Evolutionary conservation across 345 rosid genomes (phyloP), one percentile per base, ranked within the genome.

Genomic region (Bretschneidera sinensis): DNA sequence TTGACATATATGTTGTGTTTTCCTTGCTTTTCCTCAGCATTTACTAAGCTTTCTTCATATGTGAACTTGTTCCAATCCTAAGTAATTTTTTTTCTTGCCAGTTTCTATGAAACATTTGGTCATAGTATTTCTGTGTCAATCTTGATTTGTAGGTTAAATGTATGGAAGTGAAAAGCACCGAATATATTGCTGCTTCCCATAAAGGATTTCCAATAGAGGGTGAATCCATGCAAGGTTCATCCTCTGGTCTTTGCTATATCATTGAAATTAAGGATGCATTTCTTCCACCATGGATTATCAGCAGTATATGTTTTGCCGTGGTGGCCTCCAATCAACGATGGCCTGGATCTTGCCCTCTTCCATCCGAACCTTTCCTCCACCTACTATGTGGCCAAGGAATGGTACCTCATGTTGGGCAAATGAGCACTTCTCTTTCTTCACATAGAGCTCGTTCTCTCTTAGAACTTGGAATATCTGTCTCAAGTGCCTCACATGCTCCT

Each of bases 271-370:
- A 71, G 64, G 92, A 74, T 60, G 67, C 80, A 34, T 83, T 71
- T 76, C 71, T 94, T 68, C 95, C 97, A 0, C 85, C 97, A 2
- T 94, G 99, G 99, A 88, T 88, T 48, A 62, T 86, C 45, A 80
- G 82, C 80, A 83, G 78, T 47, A 45, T 94, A 31, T 88, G 96
- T 72, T 60, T 82, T 17, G 68, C 71, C 49, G 61, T 88, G 25
- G 73, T 71, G 43, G 79, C 89, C n/a, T n/a, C n/a, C n/a, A n/a
- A n/a, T n/a, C n/a, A n/a, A n/a, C n/a, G n/a, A n/a, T n/a, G n/a
- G n/a, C n/a, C n/a, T n/a, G n/a, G n/a, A n/a, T n/a, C n/a, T n/a
- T n/a, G n/a, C n/a, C n/a, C n/a, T n/a, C n/a, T n/a, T n/a, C n/a
- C n/a, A n/a, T n/a, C n/a, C n/a, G n/a, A n/a, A n/a, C n/a, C n/a